Conservation (phyloP, 2,329 filamentous ascomycete genomes). For the Fusarium pininemorale region DNA sequence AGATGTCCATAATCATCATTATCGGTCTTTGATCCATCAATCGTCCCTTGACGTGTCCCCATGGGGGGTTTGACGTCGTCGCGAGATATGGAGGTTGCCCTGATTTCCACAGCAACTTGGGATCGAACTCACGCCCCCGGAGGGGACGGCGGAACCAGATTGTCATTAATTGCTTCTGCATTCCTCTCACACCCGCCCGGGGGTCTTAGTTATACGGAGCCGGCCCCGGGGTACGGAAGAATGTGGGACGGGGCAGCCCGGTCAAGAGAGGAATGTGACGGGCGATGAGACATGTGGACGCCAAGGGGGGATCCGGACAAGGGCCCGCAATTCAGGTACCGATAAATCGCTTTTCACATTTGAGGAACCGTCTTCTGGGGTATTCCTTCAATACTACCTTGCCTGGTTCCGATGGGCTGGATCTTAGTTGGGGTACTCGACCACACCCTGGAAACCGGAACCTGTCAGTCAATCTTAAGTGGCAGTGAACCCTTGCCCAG, state of each 20-base stretch:
- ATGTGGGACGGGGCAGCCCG: constrained; percentile 35
- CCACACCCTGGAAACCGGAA: constrained; percentile 36
- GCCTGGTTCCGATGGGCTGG: constrained; percentile 25
- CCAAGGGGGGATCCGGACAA: constrained; percentile 8
- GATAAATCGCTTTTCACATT: constrained; percentile 15
- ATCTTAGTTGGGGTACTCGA: constrained; percentile 8
- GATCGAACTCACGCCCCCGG: not conserved
- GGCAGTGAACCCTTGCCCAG: constrained; percentile 27
- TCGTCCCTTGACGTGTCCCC: constrained; percentile 10
- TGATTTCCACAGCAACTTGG: constrained; percentile 36
- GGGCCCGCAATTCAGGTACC: constrained; percentile 14
- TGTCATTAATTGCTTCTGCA: constrained; percentile 31
- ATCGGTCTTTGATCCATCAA: constrained; percentile 10
- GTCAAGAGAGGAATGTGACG: constrained; percentile 37
- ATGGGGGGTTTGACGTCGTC: constrained; percentile 18
- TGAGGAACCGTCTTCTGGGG: constrained; percentile 23
- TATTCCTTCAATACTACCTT: constrained; percentile 21
- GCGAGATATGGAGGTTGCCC: constrained; percentile 23
- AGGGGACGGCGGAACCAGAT: constrained; percentile 8
- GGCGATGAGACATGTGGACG: constrained; percentile 28
- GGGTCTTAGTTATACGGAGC: constrained; percentile 27
- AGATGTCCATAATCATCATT: constrained; percentile 16
- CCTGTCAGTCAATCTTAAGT: constrained; percentile 24
- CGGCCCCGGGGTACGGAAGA: constrained; percentile 35
- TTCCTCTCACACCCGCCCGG: constrained; percentile 35